Conservation (phyloP, 2,329 filamentous ascomycete genomes). For the Neonectria neomacrospora region DNA sequence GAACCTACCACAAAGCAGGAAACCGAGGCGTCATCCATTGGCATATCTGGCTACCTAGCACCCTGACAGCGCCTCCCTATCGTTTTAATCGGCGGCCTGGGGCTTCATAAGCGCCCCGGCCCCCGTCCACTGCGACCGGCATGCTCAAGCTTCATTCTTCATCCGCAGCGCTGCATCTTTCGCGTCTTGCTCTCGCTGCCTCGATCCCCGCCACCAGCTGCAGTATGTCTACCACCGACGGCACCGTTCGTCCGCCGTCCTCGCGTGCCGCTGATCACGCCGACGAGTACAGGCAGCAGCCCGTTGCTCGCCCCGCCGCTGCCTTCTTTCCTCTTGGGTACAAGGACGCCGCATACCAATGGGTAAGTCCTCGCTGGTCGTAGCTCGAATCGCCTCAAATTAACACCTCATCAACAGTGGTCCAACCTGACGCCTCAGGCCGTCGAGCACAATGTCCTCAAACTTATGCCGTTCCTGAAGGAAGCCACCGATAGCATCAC, state of each 20-base stretch:
- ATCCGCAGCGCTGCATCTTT: conserved; percentile 54
- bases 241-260: conserved; percentile 40
- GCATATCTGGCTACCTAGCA: conserved; percentile 27
- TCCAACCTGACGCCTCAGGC: conserved; percentile 80
- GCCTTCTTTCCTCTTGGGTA: conserved; percentile 86
- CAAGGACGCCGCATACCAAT: conserved; percentile 91
- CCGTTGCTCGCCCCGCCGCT: conserved; percentile 44
- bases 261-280: conserved; percentile 36
- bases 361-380: conserved; percentile 67
- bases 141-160: conserved; percentile 59
- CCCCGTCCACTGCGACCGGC: conserved; percentile 44
- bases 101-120: conserved; percentile 38
- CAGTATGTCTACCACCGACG: conserved; percentile 51
- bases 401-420: conserved; percentile 70
- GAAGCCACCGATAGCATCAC: conserved; percentile 76
- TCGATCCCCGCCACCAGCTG: conserved; percentile 41
- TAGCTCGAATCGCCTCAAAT: background rate
- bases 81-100: conserved; percentile 31
- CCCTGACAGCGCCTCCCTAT: conserved; percentile 10
- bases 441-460: conserved; percentile 89
- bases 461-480: conserved; percentile 84
- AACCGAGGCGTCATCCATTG: conserved; percentile 42
- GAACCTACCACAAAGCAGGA: conserved; percentile 15
- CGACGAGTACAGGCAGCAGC: conserved; percentile 43
- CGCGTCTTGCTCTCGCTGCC: conserved; percentile 52